A percentile compares a stretch with the other conserved stretches of the same genome.
phyloP scores from a whole-genome alignment of 1,284 basidiomycete species.

The Volvariella surrecta region DNA sequence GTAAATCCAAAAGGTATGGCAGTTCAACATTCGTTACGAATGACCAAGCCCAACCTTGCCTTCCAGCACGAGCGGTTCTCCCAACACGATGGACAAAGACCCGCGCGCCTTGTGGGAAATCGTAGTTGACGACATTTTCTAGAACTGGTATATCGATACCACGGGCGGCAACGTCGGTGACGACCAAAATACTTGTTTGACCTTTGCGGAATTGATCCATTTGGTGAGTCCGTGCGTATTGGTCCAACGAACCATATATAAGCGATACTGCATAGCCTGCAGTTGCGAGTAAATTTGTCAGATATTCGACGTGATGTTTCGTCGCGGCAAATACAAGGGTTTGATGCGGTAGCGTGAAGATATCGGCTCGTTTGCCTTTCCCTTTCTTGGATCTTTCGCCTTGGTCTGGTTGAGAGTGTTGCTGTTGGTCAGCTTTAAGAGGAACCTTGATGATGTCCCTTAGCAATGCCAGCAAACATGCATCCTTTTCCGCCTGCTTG shows the following conservation, averaged over 20 bases:
- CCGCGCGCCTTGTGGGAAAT: constrained; percentile 90
- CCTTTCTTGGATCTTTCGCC: constrained; percentile 29
- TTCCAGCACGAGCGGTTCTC: constrained; percentile 90
- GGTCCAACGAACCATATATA: constrained; percentile 95
- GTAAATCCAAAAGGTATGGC: constrained; percentile 88
- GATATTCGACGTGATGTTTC: constrained; percentile 99
- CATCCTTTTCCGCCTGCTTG: constrained; percentile 93
- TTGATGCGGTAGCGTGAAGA: constrained; percentile 71
- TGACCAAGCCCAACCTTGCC: constrained; percentile 95
- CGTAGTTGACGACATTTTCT: constrained; percentile 96
- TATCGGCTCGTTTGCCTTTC: constrained; percentile 43
- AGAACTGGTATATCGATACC: constrained; percentile 94
- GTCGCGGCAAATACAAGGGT: constrained; percentile 95
- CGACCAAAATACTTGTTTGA: constrained; percentile 80
- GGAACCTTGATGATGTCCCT: constrained; percentile 86
- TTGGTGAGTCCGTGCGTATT: constrained; percentile 84
- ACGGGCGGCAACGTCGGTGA: constrained; percentile 96
- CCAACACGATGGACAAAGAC: constrained; percentile 98
- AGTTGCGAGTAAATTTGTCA: constrained; percentile 70
- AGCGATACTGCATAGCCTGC: constrained; percentile 94
- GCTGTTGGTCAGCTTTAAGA: constrained; percentile 26
- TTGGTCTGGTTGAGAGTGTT: constrained; percentile 20
- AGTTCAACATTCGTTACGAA: constrained; percentile 84
- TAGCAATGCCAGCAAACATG: constrained; percentile 78
- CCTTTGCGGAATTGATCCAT: constrained; percentile 90